Evolutionary conservation across 108 stramenopile species (phyloP).

Genomic region (Cyclotella baltica): DNA sequence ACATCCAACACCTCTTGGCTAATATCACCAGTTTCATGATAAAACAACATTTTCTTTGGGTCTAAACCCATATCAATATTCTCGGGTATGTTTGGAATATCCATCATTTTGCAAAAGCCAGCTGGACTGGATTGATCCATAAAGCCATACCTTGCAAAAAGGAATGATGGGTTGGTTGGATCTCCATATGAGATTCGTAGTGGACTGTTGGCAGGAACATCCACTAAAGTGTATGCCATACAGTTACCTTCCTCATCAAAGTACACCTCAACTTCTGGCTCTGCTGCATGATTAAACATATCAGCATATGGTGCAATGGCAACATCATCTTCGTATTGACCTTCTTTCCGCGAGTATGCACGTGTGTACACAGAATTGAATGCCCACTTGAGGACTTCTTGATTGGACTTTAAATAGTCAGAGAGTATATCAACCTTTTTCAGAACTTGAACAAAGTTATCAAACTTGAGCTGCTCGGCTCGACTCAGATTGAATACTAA

Average conservation of each 20-base stretch:
- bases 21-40: conserved; percentile 60
- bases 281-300: conserved; percentile 56
- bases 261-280: conserved; percentile 50
- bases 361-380: conserved; percentile 54
- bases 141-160: conserved; percentile 58
- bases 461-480: conserved; percentile 42
- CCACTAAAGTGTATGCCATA: conserved; percentile 48
- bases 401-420: conserved; percentile 32
- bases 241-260: conserved; percentile 53
- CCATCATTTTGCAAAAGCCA: conserved; percentile 61
- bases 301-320: conserved; percentile 49
- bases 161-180: conserved; percentile 56
- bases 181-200: conserved; percentile 46
- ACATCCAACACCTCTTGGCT: conserved; percentile 53
- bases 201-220: conserved; percentile 54
- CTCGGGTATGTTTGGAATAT: conserved; percentile 48
- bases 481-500: conserved; percentile 37
- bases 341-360: conserved; percentile 42
- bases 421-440: conserved; percentile 52
- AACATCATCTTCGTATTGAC: conserved; percentile 35
- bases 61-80: conserved; percentile 52
- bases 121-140: conserved; percentile 59
- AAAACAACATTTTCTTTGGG: conserved; percentile 53
- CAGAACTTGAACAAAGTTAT: conserved; percentile 41
- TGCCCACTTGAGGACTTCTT: conserved; percentile 46